Conservation (phyloP, 768 basidiomycete genomes). For the Exsudoporus frostii region DNA sequence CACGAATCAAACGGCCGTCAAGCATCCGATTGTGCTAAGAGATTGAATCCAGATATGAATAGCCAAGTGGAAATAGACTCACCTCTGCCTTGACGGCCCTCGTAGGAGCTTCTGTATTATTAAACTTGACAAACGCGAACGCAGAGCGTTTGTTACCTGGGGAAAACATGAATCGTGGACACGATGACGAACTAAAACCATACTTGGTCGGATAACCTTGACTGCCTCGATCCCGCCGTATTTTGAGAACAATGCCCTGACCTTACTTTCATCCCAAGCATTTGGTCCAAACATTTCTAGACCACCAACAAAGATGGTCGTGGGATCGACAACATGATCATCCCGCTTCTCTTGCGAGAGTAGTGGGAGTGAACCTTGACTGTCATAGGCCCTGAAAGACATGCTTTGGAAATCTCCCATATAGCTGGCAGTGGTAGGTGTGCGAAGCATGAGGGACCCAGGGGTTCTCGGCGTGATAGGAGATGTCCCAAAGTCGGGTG, state of each 20-base stretch:
- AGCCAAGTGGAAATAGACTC: not conserved
- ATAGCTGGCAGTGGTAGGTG: constrained; percentile 43
- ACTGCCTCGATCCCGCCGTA: constrained; percentile 66
- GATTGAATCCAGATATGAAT: constrained; percentile 3
- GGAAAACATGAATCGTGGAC: not conserved
- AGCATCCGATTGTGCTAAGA: constrained; percentile 69
- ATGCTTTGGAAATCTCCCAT: constrained; percentile 33
- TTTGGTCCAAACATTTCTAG: constrained; percentile 60
- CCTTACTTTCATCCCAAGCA: constrained; percentile 67
- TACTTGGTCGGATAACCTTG: constrained; percentile 65
- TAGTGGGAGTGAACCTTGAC: constrained; percentile 17
- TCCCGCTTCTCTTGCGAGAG: constrained; percentile 24
- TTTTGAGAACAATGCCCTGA: constrained; percentile 55
- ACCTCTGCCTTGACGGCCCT: constrained; percentile 68
- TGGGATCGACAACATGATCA: constrained; percentile 56
- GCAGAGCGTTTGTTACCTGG: constrained; percentile 62
- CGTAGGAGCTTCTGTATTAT: constrained; percentile 59
- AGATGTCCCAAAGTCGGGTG: constrained; percentile 45
- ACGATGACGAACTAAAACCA: constrained; percentile 20
- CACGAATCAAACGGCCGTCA: constrained; percentile 69
- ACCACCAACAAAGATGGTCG: constrained; percentile 74
- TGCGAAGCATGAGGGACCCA: constrained; percentile 45
- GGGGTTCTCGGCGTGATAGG: constrained; percentile 52
- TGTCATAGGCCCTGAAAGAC: constrained; percentile 23
- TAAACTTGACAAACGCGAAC: constrained; percentile 77